phyloP scores from a whole-genome alignment of 208 protist species.

The Acanthamoeba healyi region DNA sequence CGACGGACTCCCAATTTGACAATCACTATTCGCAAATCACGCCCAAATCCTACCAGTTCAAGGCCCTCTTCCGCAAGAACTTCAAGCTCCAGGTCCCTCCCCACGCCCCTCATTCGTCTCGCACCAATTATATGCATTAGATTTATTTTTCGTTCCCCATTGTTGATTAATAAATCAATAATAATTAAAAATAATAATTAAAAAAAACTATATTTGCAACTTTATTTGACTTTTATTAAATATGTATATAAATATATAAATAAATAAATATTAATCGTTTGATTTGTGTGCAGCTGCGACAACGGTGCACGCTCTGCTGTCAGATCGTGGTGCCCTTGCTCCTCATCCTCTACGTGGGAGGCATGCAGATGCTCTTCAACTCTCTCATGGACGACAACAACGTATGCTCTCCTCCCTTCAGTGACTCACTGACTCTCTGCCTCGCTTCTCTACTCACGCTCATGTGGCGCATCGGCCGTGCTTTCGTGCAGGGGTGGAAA shows the following conservation, averaged over 20 bases:
- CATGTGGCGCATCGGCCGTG: no score
- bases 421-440: no score
- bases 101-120: background rate
- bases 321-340: conserved; percentile 47
- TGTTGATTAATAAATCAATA: background rate
- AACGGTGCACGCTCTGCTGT: conserved; percentile 56
- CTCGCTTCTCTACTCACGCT: no score
- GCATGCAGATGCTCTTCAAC: conserved; percentile 67
- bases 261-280: background rate
- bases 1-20: background rate
- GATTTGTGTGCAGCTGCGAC: conserved; percentile 25
- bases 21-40: conserved; percentile 7
- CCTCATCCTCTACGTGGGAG: conserved; percentile 50
- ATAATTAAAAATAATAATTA: background rate
- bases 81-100: conserved; percentile 67
- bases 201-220: background rate
- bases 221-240: conserved; percentile 15
- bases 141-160: conserved; percentile 17
- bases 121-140: background rate
- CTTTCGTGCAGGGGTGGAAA: conserved; percentile 29
- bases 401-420: background rate
- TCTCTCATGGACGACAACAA: conserved; percentile 53
- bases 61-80: conserved; percentile 70
- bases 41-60: conserved; percentile 70
- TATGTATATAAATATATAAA: background rate